phyloP scores from a whole-genome alignment of 2,329 filamentous ascomycete genomes.

The Hypoxylon sp. region DNA sequence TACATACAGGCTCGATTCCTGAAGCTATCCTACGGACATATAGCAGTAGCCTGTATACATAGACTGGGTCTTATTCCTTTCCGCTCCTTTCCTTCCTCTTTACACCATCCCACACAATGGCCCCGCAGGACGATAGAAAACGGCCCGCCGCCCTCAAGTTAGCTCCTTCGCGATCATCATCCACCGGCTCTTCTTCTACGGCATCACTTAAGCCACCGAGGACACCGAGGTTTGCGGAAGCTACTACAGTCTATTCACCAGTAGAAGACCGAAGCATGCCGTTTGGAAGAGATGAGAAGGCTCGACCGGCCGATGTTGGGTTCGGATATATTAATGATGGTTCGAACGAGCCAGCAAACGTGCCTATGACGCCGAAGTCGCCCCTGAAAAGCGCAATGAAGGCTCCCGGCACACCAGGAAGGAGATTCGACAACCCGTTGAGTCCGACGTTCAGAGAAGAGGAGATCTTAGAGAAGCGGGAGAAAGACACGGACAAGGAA shows the following conservation, averaged over 20 bases:
- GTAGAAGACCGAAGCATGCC: slow-evolving; percentile 70
- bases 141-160: slow-evolving; percentile 69
- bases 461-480: slow-evolving; percentile 85
- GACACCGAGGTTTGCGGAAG: slow-evolving; percentile 84
- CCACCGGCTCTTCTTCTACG: slow-evolving; percentile 64
- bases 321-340: slow-evolving; percentile 87
- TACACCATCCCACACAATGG: slow-evolving; percentile 49
- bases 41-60: slow-evolving; percentile 45
- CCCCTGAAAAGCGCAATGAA: slow-evolving; percentile 92
- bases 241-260: slow-evolving; percentile 82
- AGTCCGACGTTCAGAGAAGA: slow-evolving; percentile 95
- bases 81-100: slow-evolving; percentile 52
- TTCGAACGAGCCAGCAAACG: slow-evolving; percentile 66
- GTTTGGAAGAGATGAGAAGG: slow-evolving; percentile 68
- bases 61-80: slow-evolving; percentile 55
- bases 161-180: slow-evolving; percentile 61
- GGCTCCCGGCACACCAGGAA: slow-evolving; percentile 83
- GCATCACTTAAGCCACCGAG: slow-evolving; percentile 75
- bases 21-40: slow-evolving; percentile 46
- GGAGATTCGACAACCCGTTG: slow-evolving; percentile 79
- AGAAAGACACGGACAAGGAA: slow-evolving; percentile 83
- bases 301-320: slow-evolving; percentile 86
- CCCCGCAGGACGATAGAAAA: slow-evolving; percentile 64
- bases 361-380: slow-evolving; percentile 77
- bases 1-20: slow-evolving; percentile 47